Evolutionary conservation across 1,139 yeast species (phyloP), one percentile per base, ranked within the genome.

Genomic region (Zygosaccharomyces pseudobailii): DNA sequence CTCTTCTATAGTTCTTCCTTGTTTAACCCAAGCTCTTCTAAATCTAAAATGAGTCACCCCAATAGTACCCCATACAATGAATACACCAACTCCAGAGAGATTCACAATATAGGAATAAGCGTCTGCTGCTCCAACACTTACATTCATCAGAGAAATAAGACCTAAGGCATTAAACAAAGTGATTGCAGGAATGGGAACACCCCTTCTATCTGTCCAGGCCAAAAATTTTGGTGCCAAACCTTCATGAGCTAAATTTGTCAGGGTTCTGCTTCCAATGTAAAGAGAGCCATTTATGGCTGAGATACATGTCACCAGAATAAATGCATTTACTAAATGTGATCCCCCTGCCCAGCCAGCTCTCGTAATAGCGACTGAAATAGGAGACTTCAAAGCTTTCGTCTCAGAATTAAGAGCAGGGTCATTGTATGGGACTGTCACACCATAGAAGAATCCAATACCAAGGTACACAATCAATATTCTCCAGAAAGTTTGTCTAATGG

Each of bases 251-350:
- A 74, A 59, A 9, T 75, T 72, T 46, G 65, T 71, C 30, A 74
- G 54, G 8, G 67, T 58, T 58, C 79, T 63, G 5, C 75, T 63
- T 8, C 70, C 67, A 37, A 63, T 61, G 28, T 67, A 64, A 22
- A 73, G 50, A 6, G 63, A 58, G 13, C 69, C 62, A 53, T 73
- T 74, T 10, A 70, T 74, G 7, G 77, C 74, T 13, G 76, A 71
- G 55, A 72, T 69, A 19, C 77, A 77, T 5, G 77, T 82, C 44
- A 84, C 67, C 66, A 85, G 69, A 55, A 85, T 82, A 33, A 84
- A 88, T 3, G 78, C 87, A 59, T 85, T 85, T 73, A 85, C 77
- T 31, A 44, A 46, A 84, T 79, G 43, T 83, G 79, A 23, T 88
- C 87, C 38, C 84, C 69, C 25, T 79, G 85, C 44, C 65, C 66